Base-by-base conservation (phyloP, 805 yeast species). In the Lachancea waltii region DNA sequence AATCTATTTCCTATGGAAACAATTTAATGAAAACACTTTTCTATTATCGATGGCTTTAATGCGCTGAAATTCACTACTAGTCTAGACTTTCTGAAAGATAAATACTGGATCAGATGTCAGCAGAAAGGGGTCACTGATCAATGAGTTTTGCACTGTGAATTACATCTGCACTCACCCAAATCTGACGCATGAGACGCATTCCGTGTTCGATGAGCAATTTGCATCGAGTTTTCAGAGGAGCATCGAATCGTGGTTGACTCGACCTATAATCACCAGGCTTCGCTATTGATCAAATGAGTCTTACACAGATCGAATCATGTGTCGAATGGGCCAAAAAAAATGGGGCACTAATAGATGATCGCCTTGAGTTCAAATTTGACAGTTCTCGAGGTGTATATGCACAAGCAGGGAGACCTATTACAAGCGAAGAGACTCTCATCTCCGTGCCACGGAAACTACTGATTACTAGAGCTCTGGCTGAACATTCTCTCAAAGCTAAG, bases 291-390 rank as follows among this genome's bases (percentile, higher is more conserved):
- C n/a, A n/a, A 32, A 35, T 35, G 38, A 29, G 29, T 15, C 9
- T n/a, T 16, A 42, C 41, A 7, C 32, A 40, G 14, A 30, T 59
- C 10, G 31, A 50, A 2, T 30, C 23, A 2, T 50, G 61, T 14
- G 14, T 68, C 2, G 28, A 49, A 3, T 67, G 75, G 75, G 68
- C 72, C 1, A 47, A 24, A 3, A 35, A 42, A 0, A 58, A 68
- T 41, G 74, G 73, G 14, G 60, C 69, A 2, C 19, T 34, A 0
- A 61, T 73, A 13, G 63, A 65, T 36, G 51, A 49, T 0, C 35
- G 49, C 3, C 40, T 73, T 3, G 43, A 49, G 3, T 73, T 72
- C 41, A 42, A 54, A 14, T 28, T 46, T 7, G 51, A 55, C 5
- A 41, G 41, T 5, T 38, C 41, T 8, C 47, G 50, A 9, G 77